Percentiles rank a stretch among this genome's conserved stretches.
These are phyloP conservation scores for Schizosaccharomyces japonicus DNA, from an alignment of 805 yeast genomes.

Conservation along the genomic window DNA sequence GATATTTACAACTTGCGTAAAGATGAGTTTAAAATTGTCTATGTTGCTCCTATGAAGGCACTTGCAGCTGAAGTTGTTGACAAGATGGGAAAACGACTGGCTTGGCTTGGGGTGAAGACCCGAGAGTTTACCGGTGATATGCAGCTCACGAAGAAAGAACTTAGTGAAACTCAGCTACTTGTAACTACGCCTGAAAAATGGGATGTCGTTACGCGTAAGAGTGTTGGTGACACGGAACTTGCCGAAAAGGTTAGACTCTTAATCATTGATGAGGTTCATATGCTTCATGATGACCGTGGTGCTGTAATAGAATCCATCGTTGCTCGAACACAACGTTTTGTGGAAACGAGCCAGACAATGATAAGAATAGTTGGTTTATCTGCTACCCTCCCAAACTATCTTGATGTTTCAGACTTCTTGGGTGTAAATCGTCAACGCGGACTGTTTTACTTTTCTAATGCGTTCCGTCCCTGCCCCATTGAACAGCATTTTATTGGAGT, in stretches of 20 bases:
- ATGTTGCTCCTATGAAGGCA: conserved; percentile 84
- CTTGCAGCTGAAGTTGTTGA: conserved; percentile 91
- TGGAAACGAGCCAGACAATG: conserved; percentile 81
- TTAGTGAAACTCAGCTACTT: conserved; percentile 57
- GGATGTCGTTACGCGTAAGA: conserved; percentile 92
- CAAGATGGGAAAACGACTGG: conserved; percentile 50
- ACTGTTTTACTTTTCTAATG: conserved; percentile 79
- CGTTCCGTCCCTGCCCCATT: conserved; percentile 82
- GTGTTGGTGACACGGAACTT: conserved; percentile 66
- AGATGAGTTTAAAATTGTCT: conserved; percentile 71
- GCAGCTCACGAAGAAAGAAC: conserved; percentile 68
- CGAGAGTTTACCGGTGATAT: conserved; percentile 85
- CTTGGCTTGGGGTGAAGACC: conserved; percentile 70
- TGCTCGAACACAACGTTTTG: conserved; percentile 83
- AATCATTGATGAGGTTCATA: conserved; percentile 89
- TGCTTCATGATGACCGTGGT: conserved; percentile 92
- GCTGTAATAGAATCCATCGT: conserved; percentile 88
- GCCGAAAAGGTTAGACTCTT: conserved; percentile 63
- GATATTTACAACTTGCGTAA: conserved; percentile 39
- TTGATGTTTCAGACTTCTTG: conserved; percentile 83
- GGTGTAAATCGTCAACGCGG: conserved; percentile 72
- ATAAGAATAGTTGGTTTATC: conserved; percentile 83
- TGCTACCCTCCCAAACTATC: conserved; percentile 75
- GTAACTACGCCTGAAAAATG: conserved; percentile 93
- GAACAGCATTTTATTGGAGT: conserved; percentile 76